Evolutionary conservation across 495 filamentous ascomycete species (phyloP), one percentile per base, ranked within the genome.

Genomic region (Pseudoneurospora amorphoporcata): DNA sequence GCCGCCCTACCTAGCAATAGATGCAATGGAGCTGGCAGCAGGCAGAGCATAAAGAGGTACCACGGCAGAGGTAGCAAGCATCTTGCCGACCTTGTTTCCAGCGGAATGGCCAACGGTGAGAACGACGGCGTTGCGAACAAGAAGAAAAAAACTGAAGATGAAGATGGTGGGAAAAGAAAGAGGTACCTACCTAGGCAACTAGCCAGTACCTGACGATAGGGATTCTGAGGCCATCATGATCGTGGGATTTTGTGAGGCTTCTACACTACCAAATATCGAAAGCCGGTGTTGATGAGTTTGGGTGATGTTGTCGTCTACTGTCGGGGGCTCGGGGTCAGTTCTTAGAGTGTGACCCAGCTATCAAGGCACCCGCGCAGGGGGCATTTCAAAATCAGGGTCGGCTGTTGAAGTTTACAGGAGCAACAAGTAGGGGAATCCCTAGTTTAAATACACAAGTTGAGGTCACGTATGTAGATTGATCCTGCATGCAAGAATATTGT

Each of bases 1-100:
- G 72, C 71, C 41, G 72, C 71, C 73, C 69, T 73, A 73, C 73
- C 69, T 73, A 73, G 73, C 73, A 70, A 23, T 23, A 75, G 43
- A 75, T 58, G 39, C 68, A 47, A 65, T 70, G 61, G 9, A 19
- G 43, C n/a, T 8, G 17, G 43, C 17, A 45, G 23, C 23, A 42
- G 14, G 12, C 40, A 42, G 14, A 42, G 40, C 40, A 42, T 45
- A 17, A 17, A 8, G 17, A 47, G 17, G 17, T 45, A 45, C 43
- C 42, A 19, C 42, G 17, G 42, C 42, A 45, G 42, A 45, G 43
- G 43, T 42, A 42, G 41, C 41, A 42, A 42, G 41, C 41, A 42
- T 17, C 16, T 42, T 41, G 40, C 40, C 40, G 8, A 41, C 40
- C 40, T 41, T 45, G 17, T n/a, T 45, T 45, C 42, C 42, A 45